A percentile compares a stretch with the other conserved stretches of the same genome.
phyloP scores from a whole-genome alignment of 2,329 filamentous ascomycete species.

The Chaetomiaceae sp. region DNA sequence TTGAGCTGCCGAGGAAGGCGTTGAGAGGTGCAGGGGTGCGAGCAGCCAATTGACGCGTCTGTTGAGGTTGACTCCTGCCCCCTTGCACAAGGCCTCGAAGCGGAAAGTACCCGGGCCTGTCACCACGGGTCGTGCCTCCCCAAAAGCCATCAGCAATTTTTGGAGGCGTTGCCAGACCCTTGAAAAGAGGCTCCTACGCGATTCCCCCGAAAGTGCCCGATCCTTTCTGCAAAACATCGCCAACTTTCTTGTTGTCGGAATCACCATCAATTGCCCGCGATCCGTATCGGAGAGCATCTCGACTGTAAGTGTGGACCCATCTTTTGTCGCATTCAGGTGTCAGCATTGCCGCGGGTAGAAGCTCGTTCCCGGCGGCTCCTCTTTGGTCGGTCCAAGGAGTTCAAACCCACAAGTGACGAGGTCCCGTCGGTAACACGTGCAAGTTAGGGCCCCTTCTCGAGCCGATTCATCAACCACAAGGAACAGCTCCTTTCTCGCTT shows the following conservation, averaged over 20 bases:
- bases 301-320: slow-evolving; percentile 22
- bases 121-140: slow-evolving; percentile 12
- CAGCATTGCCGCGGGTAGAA: slow-evolving; percentile 21
- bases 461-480: slow-evolving; percentile 3
- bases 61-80: slow-evolving; percentile 17
- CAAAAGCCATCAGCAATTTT: slow-evolving; percentile 14
- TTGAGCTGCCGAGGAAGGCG: slow-evolving; percentile 25
- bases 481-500: slow-evolving; percentile 1
- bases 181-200: background rate
- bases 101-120: background rate
- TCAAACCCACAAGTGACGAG: slow-evolving; percentile 14
- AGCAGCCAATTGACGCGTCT: slow-evolving; percentile 17
- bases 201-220: slow-evolving; percentile 6
- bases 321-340: slow-evolving; percentile 12
- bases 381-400: slow-evolving; percentile 7
- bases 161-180: slow-evolving; percentile 2
- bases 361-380: slow-evolving; percentile 8
- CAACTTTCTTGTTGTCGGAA: slow-evolving; percentile 2
- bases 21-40: slow-evolving; percentile 17
- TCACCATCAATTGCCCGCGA: slow-evolving; percentile 3
- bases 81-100: slow-evolving; percentile 8
- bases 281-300: slow-evolving; percentile 6
- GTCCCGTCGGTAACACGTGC: slow-evolving; percentile 25
- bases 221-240: slow-evolving; percentile 1
- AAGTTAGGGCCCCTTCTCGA: slow-evolving; percentile 5